Percentiles rank a stretch among this genome's conserved stretches.
phyloP scores from a whole-genome alignment of 441 rosid species.

The Brassica hybrid region DNA sequence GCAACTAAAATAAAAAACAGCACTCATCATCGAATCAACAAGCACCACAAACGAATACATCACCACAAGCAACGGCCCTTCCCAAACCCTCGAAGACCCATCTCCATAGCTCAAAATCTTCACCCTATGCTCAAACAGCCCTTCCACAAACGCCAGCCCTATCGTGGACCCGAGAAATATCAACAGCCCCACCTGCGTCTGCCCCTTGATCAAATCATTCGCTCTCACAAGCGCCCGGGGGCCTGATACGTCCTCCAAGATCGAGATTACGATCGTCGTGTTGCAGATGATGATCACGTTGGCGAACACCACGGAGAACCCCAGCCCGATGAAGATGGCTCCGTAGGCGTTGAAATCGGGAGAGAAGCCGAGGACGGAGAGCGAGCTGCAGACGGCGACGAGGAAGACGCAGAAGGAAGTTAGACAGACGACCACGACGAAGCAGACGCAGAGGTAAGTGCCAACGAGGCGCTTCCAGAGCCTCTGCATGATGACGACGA shows the following conservation, averaged over 20 bases:
- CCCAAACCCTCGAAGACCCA: constrained; percentile 94
- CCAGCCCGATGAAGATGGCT: constrained; percentile 59
- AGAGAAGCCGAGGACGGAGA: constrained; percentile 61
- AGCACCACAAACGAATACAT: constrained; percentile 91
- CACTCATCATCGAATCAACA: constrained; percentile 85
- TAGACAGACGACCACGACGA: constrained; percentile 64
- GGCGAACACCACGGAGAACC: constrained; percentile 85
- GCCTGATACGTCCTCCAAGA: constrained; percentile 91
- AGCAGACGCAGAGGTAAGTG: constrained; percentile 76
- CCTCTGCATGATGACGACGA: constrained; percentile 52
- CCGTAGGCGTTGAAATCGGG: constrained; percentile 65
- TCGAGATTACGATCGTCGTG: constrained; percentile 71
- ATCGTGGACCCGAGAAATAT: constrained; percentile 86
- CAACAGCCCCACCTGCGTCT: constrained; percentile 88
- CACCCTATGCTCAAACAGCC: constrained; percentile 92
- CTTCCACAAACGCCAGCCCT: constrained; percentile 77
- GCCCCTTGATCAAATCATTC: constrained; percentile 74
- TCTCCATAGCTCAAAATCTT: constrained; percentile 90
- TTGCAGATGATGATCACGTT: constrained; percentile 76
- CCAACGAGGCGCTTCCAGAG: constrained; percentile 70
- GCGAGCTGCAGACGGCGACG: constrained; percentile 53
- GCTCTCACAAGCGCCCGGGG: constrained; percentile 71
- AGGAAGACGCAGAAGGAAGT: constrained; percentile 71
- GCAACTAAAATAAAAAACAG: constrained; percentile 91
- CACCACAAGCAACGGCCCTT: constrained; percentile 85